Base-by-base conservation (phyloP, 371 early-diverging fungal species). In the Nematocida homosporus region DNA sequence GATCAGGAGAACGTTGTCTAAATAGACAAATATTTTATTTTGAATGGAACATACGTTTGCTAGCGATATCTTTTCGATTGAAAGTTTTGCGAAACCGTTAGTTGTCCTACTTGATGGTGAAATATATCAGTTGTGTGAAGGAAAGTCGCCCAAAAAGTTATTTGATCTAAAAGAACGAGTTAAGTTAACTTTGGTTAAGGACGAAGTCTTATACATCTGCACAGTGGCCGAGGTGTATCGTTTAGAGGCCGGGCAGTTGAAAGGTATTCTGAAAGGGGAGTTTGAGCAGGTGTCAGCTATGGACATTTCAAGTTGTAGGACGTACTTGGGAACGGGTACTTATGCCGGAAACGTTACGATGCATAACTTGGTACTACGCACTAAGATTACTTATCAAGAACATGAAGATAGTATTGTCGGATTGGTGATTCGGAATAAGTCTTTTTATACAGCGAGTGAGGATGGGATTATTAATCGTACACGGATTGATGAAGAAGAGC, bases 351-450 rank as follows among this genome's bases (percentile, higher is more conserved):
- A 41, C 40, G 25, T 72, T 8, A 72, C 63, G 4, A 53, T 72
- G 10, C 25, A 29, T 10, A 38, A 40, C 47, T 55, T 38, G 32
- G 10, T 5, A 48, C 2, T 8, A 6, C 23, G 32, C 27, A 10
- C 27, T 5, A 27, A 30, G 48, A 37, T 53, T 30, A 35, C 16
- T 4, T 72, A 47, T 10, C 18, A 10, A 1, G 60, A 57, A 27
- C 75, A 72, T 35, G 75, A 72, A 59, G 75, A 72, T 37, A 27
- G 32, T 25, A 50, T 72, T 13, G 53, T 72, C 18, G 63, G 44
- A 6, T 25, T 72, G 8, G 34, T 61, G 20, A 25, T 61, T 5
- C 41, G 25, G 4, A 72, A n/a, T 13, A 61, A 25, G 34, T 47
- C 20, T 5, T 50, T 72, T 29, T 61, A 47, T 34, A 29, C 75